Evolutionary conservation across 2,329 filamentous ascomycete species (phyloP).

Genomic region (Aspergillus felis): DNA sequence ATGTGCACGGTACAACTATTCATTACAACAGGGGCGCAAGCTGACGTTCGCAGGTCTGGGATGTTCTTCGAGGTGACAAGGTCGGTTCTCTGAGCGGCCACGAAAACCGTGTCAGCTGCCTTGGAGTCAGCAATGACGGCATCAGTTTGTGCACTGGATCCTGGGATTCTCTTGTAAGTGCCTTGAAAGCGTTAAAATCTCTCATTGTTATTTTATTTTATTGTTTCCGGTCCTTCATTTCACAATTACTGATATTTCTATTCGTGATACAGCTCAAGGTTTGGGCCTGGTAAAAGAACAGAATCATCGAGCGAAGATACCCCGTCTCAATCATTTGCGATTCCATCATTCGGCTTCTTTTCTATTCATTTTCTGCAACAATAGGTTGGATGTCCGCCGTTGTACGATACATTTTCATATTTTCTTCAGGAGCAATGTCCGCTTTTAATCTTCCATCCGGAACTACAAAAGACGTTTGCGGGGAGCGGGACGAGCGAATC

Average conservation of each 20-base stretch:
- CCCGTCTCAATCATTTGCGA: slow-evolving; percentile 34
- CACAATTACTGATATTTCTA: background rate
- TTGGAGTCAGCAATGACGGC: slow-evolving; percentile 97
- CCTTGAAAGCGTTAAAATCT: background rate
- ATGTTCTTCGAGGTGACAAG: slow-evolving; percentile 92
- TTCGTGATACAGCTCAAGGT: slow-evolving; percentile 66
- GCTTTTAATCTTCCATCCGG: slow-evolving; percentile 23
- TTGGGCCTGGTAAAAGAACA: slow-evolving; percentile 67
- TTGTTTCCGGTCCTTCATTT: background rate
- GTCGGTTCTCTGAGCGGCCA: slow-evolving; percentile 95
- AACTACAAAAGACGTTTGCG: slow-evolving; percentile 9
- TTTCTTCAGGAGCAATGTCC: slow-evolving; percentile 21
- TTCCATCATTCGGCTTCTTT: slow-evolving; percentile 34
- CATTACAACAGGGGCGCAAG: background rate
- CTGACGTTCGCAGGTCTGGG: slow-evolving; percentile 72
- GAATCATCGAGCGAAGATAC: slow-evolving; percentile 30
- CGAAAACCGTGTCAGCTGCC: slow-evolving; percentile 97
- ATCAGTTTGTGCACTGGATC: slow-evolving; percentile 99
- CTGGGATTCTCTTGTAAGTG: slow-evolving; percentile 94
- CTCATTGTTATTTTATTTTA: background rate
- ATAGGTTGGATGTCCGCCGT: slow-evolving; percentile 33
- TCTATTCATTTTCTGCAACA: slow-evolving; percentile 30
- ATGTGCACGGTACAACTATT: slow-evolving; percentile 29
- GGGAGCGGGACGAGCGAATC: background rate
- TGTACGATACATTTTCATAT: slow-evolving; percentile 44